A percentile compares a stretch with the other conserved stretches of the same genome.
phyloP scores from a whole-genome alignment of 495 filamentous ascomycete genomes.

The Recurvomyces mirabilis region DNA sequence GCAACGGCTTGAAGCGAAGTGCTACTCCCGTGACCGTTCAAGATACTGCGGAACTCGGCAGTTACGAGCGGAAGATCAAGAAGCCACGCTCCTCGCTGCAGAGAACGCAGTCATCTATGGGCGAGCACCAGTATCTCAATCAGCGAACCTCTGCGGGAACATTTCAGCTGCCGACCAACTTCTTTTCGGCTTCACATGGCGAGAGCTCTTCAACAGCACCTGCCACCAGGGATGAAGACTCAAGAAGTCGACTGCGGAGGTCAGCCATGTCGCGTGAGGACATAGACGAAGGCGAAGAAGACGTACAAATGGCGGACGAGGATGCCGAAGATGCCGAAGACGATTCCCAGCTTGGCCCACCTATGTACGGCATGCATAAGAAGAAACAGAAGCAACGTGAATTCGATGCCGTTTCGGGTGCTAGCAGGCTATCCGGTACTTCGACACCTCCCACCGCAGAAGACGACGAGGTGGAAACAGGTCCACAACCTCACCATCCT shows the following conservation, averaged over 20 bases:
- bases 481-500: background rate
- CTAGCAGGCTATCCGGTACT: background rate
- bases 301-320: conserved; percentile 16
- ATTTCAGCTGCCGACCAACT: background rate
- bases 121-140: conserved; percentile 7
- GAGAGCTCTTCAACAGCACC: background rate
- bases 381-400: conserved; percentile 6
- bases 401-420: conserved; percentile 3
- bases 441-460: background rate
- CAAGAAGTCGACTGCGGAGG: background rate
- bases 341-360: conserved; percentile 16
- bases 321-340: conserved; percentile 10
- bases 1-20: conserved; percentile 33
- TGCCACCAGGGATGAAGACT: background rate
- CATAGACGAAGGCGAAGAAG: background rate
- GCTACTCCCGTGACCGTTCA: conserved; percentile 49
- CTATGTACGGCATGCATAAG: conserved; percentile 12
- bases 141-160: conserved; percentile 1
- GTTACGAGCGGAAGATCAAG: conserved; percentile 29
- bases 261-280: background rate
- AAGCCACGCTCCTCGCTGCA: conserved; percentile 25
- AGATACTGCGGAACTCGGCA: conserved; percentile 45
- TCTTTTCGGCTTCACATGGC: conserved; percentile 1
- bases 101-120: background rate
- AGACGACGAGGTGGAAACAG: background rate